Percentiles rank a stretch among this genome's conserved stretches.
Conservation (phyloP, 2,329 filamentous ascomycete species). For the Coleophoma cylindrospora region DNA sequence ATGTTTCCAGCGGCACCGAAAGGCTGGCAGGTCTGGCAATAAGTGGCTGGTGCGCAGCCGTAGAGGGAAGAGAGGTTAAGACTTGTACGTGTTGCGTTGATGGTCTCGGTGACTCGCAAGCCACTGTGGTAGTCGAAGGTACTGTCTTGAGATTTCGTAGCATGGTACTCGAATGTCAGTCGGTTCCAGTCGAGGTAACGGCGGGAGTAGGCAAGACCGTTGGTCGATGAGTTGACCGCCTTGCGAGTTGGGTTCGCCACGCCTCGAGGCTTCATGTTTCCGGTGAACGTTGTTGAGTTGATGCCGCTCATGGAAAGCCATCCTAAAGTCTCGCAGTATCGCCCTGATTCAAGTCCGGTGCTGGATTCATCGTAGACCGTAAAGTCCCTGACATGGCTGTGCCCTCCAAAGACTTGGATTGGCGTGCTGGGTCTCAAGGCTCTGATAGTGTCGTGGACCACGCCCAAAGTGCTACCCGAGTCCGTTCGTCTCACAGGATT, state of each 20-base stretch:
- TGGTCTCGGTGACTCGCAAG: conserved; percentile 62
- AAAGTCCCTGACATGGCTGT: conserved; percentile 82
- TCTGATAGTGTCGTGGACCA: conserved; percentile 73
- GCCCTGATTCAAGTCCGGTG: conserved; percentile 69
- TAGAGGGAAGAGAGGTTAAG: conserved; percentile 67
- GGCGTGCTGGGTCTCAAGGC: conserved; percentile 69
- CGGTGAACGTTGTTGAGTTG: conserved; percentile 19
- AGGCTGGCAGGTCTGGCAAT: conserved; percentile 76
- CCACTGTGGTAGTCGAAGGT: conserved; percentile 74
- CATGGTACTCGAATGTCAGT: conserved; percentile 67
- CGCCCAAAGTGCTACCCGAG: conserved; percentile 65
- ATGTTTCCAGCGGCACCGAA: conserved; percentile 72
- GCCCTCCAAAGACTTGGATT: conserved; percentile 85
- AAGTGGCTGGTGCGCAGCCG: conserved; percentile 73
- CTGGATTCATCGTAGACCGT: conserved; percentile 71
- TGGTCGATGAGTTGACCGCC: conserved; percentile 18
- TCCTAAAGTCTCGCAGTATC: conserved; percentile 90
- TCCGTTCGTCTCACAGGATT: conserved; percentile 57
- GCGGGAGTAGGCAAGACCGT: conserved; percentile 52
- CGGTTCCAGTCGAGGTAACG: conserved; percentile 92
- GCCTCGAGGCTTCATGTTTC: conserved; percentile 13
- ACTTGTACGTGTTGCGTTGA: conserved; percentile 60
- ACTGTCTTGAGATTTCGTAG: conserved; percentile 64
- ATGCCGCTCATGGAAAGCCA: conserved; percentile 78
- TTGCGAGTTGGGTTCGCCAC: conserved; percentile 26